phyloP scores from a whole-genome alignment of 768 basidiomycete genomes.

The Russula sp. region DNA sequence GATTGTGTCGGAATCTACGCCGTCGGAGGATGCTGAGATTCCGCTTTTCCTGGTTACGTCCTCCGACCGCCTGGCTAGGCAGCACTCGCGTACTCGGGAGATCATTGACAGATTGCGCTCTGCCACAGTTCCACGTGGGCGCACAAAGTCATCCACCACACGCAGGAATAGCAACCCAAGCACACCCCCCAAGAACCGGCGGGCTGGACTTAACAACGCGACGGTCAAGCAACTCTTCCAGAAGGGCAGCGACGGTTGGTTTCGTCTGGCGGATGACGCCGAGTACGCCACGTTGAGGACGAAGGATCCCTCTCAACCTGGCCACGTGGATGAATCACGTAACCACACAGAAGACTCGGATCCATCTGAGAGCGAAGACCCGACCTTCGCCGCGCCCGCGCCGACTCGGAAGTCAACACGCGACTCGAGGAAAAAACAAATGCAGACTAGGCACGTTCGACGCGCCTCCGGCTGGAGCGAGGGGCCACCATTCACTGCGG shows the following conservation, averaged over 20 bases:
- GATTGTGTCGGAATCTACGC: slow-evolving; percentile 33
- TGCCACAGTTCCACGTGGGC: slow-evolving; percentile 23
- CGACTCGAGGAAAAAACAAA: slow-evolving; percentile 11
- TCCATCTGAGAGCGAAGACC: slow-evolving; percentile 10
- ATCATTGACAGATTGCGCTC: slow-evolving; percentile 52
- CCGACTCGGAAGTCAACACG: neutral
- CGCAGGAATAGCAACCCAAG: neutral
- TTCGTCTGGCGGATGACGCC: slow-evolving; percentile 16
- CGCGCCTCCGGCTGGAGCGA: slow-evolving; percentile 4
- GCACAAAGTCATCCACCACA: slow-evolving; percentile 9
- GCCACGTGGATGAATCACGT: neutral
- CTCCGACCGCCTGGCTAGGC: slow-evolving; percentile 30
- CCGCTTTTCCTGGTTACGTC: slow-evolving; percentile 31
- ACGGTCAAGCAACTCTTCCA: slow-evolving; percentile 22
- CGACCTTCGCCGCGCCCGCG: neutral
- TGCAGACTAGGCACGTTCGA: slow-evolving; percentile 4
- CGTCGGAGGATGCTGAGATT: slow-evolving; percentile 24
- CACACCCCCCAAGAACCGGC: slow-evolving; percentile 1
- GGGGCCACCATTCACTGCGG: neutral
- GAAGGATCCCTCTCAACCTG: neutral
- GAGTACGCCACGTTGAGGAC: neutral
- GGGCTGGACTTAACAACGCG: slow-evolving; percentile 7
- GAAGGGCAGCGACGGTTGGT: slow-evolving; percentile 21
- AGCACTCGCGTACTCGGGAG: slow-evolving; percentile 50
- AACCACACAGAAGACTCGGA: slow-evolving; percentile 16